Evolutionary conservation across 257 asterid species (phyloP).

Genomic region (Rauvolfia tetraphylla): DNA sequence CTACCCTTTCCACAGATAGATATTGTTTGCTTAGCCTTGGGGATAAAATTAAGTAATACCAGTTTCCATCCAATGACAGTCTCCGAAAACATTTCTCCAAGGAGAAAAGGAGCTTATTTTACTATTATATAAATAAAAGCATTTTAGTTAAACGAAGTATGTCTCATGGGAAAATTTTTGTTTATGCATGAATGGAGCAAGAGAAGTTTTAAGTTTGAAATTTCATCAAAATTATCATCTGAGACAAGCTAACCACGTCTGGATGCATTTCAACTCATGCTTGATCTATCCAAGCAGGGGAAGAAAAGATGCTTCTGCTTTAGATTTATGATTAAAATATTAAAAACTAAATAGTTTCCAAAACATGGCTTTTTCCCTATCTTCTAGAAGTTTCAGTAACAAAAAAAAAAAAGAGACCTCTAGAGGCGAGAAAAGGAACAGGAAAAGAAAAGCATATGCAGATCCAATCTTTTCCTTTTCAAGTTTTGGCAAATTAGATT

Average conservation of each 20-base stretch:
- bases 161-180: neutral
- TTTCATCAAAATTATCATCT: neutral
- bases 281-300: neutral
- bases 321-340: neutral
- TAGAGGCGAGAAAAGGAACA: neutral
- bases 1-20: neutral
- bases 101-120: neutral
- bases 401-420: neutral
- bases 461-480: neutral
- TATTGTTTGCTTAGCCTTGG: neutral
- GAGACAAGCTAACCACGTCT: neutral
- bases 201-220: neutral
- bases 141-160: neutral
- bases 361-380: neutral
- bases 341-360: neutral
- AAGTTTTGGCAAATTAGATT: slow-evolving; percentile 2
- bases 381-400: neutral
- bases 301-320: neutral
- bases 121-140: neutral
- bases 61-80: neutral
- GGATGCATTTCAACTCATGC: neutral
- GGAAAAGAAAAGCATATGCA: neutral
- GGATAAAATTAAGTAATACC: neutral
- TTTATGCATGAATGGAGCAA: neutral
- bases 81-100: neutral